phyloP scores from a whole-genome alignment of 1,139 yeast genomes.

The Blastobotrys proliferans region DNA sequence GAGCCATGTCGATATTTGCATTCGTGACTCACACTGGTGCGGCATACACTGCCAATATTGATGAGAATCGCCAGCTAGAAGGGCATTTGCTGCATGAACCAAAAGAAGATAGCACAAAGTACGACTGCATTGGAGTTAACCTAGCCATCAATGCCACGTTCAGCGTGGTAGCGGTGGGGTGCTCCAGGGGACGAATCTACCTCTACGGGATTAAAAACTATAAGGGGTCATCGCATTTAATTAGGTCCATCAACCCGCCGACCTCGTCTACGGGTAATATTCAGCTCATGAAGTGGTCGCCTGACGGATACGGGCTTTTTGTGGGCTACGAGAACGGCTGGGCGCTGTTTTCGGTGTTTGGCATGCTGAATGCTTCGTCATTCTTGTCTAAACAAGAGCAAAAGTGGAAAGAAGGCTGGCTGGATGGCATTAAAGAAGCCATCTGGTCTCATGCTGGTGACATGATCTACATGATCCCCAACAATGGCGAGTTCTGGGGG shows the following conservation, averaged over 20 bases:
- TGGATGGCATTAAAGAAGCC: constrained; percentile 31
- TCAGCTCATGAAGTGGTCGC: constrained; percentile 32
- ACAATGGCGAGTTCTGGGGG: constrained; percentile 24
- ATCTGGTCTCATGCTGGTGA: constrained; percentile 35
- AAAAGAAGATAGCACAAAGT: constrained; percentile 5
- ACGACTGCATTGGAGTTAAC: constrained; percentile 25
- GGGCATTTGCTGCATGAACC: constrained; percentile 27
- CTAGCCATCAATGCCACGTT: constrained; percentile 37
- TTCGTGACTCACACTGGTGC: constrained; percentile 18
- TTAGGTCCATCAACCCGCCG: constrained; percentile 31
- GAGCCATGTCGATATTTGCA: constrained; percentile 27
- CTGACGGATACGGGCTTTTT: constrained; percentile 36
- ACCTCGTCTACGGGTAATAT: constrained; percentile 31
- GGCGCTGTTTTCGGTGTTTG: constrained; percentile 38
- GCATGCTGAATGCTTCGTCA: constrained; percentile 35
- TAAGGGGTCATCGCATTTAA: constrained; percentile 29
- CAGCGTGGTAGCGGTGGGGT: constrained; percentile 35
- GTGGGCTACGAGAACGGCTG: constrained; percentile 38
- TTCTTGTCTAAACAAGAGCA: constrained; percentile 28
- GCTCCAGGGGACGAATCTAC: constrained; percentile 30
- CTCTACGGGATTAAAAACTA: constrained; percentile 36
- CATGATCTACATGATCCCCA: constrained; percentile 23
- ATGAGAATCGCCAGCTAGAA: constrained; percentile 3
- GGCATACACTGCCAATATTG: constrained; percentile 16
- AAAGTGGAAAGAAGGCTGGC: constrained; percentile 29